These are phyloP conservation scores for Leucocoprinus birnbaumii DNA, from an alignment of 768 basidiomycete genomes.

Conservation along the genomic window DNA sequence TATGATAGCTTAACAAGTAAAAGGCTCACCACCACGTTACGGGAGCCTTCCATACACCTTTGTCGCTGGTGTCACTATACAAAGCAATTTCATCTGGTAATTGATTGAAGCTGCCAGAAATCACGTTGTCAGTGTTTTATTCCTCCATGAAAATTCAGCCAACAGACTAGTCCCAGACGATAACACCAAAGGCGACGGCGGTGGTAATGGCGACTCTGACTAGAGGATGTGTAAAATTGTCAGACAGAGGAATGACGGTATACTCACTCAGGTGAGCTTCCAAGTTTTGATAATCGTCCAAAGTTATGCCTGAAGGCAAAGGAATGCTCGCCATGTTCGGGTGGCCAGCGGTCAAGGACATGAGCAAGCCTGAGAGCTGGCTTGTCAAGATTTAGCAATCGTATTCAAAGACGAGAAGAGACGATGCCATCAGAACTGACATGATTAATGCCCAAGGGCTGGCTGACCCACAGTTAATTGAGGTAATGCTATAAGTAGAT, in stretches of 20 bases:
- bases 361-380: no score
- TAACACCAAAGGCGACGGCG: slow-evolving; percentile 4
- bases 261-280: slow-evolving; percentile 5
- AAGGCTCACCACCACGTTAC: slow-evolving; percentile 5
- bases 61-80: slow-evolving; percentile 1
- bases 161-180: slow-evolving; percentile 9
- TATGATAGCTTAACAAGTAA: neutral
- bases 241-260: no score
- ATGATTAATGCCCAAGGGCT: no score
- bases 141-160: neutral
- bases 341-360: neutral
- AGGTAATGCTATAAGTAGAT: no score
- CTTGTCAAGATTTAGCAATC: no score
- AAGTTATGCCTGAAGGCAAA: slow-evolving; percentile 1
- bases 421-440: no score
- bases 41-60: slow-evolving; percentile 4
- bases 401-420: no score
- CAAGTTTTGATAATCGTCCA: slow-evolving; percentile 1
- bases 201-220: slow-evolving; percentile 9
- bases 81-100: slow-evolving; percentile 7
- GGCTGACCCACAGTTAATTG: no score
- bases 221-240: no score
- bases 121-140: neutral
- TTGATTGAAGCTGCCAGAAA: neutral
- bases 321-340: slow-evolving; percentile 1